These are phyloP conservation scores for Didymosphaeria variabile DNA, from an alignment of 2,329 filamentous ascomycete genomes.

Conservation along the genomic window DNA sequence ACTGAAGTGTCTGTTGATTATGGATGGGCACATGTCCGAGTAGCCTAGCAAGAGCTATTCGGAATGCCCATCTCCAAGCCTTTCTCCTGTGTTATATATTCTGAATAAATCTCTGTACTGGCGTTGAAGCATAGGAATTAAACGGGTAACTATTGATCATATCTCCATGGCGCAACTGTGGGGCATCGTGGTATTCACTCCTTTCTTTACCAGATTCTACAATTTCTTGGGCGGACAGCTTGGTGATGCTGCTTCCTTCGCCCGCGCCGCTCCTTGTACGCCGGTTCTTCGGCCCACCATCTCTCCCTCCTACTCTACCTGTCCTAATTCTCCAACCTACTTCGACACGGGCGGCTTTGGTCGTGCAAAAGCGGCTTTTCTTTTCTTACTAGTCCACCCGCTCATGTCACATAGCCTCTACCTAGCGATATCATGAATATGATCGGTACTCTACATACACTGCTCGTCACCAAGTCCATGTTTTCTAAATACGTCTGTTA, in stretches of 20 bases:
- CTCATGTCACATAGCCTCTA: neutral
- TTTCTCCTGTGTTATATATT: conserved; percentile 33
- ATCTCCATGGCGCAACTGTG: conserved; percentile 14
- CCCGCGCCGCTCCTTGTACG: conserved; percentile 11
- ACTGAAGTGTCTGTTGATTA: conserved; percentile 22
- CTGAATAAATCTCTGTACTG: conserved; percentile 17
- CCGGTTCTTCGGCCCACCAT: neutral
- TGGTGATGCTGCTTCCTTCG: conserved; percentile 10
- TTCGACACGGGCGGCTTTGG: neutral
- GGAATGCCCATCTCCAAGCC: conserved; percentile 5
- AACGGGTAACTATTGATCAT: conserved; percentile 25
- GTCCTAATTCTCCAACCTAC: neutral
- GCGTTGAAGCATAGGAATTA: conserved; percentile 20
- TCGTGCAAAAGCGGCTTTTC: neutral
- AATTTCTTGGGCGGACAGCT: conserved; percentile 20
- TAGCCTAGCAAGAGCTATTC: conserved; percentile 9
- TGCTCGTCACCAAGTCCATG: too few relatives aligned
- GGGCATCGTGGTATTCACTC: conserved; percentile 25
- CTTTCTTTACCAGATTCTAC: conserved; percentile 21
- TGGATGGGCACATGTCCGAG: conserved; percentile 7
- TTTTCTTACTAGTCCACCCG: too few relatives aligned
- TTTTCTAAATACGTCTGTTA: too few relatives aligned
- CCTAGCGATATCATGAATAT: too few relatives aligned
- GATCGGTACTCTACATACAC: too few relatives aligned
- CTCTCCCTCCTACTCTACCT: neutral